These are phyloP conservation scores for Monascus ruber DNA, from an alignment of 2,329 filamentous ascomycete genomes.

Conservation along the genomic window DNA sequence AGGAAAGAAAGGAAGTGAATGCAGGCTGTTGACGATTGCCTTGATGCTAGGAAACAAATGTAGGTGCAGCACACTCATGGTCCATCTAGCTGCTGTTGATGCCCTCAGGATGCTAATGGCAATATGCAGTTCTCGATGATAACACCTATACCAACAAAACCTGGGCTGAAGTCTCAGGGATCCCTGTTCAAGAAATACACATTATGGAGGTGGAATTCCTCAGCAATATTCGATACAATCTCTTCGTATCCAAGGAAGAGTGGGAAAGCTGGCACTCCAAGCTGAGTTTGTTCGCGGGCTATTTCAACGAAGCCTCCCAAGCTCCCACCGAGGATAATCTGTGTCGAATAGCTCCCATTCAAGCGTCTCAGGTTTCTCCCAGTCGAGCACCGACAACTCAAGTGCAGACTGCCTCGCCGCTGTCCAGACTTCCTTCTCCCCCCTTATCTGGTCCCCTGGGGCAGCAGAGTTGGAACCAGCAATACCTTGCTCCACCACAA, in stretches of 20 bases:
- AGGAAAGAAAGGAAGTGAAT: conserved; percentile 87
- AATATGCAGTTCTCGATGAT: conserved; percentile 66
- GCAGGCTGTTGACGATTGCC: conserved; percentile 80
- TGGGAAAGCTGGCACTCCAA: conserved; percentile 83
- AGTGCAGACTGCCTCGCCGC: conserved; percentile 17
- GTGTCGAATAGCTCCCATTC: conserved; percentile 10
- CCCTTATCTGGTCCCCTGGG: conserved; percentile 18
- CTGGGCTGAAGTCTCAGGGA: conserved; percentile 94
- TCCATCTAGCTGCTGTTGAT: too few species aligned
- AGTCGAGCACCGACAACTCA: conserved; percentile 22
- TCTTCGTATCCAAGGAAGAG: conserved; percentile 73
- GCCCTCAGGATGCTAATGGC: conserved; percentile 11
- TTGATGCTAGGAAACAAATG: conserved; percentile 98
- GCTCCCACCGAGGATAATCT: conserved; percentile 30
- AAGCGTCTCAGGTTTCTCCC: conserved; percentile 23
- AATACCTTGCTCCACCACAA: conserved; percentile 14
- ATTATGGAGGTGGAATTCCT: conserved; percentile 99
- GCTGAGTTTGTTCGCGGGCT: conserved; percentile 69
- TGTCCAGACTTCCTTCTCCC: conserved; percentile 32
- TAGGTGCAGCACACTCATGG: conserved; percentile 30
- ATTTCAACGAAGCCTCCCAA: conserved; percentile 59
- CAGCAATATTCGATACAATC: conserved; percentile 93
- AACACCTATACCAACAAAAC: conserved; percentile 99
- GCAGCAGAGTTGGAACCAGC: conserved; percentile 17
- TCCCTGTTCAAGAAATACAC: conserved; percentile 88